phyloP scores from a whole-genome alignment of 305 asterid genomes.

The Ajuga reptans region DNA sequence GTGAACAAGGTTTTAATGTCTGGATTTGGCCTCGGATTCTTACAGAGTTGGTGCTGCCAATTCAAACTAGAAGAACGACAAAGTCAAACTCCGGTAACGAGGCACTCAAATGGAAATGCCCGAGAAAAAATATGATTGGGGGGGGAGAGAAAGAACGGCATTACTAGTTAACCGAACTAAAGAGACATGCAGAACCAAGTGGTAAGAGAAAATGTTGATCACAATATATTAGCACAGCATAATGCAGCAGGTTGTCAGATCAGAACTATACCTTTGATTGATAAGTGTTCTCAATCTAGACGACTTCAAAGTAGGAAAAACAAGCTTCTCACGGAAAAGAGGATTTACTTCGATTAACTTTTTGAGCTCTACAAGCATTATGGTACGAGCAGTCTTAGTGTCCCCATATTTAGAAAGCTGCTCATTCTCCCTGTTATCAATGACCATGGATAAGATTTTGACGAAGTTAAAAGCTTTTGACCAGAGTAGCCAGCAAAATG shows the following conservation, averaged over 20 bases:
- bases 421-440: conserved; percentile 69
- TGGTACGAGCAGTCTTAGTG: conserved; percentile 84
- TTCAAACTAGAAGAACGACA: conserved; percentile 54
- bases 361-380: conserved; percentile 77
- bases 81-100: not conserved
- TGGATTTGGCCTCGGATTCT: conserved; percentile 86
- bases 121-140: too few relatives aligned
- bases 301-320: conserved; percentile 62
- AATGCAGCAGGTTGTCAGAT: not conserved
- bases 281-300: conserved; percentile 80
- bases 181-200: not conserved
- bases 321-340: conserved; percentile 79
- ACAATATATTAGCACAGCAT: not conserved
- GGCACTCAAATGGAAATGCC: not conserved
- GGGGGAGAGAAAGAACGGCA: not conserved
- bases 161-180: not conserved
- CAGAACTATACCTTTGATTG: conserved; percentile 58
- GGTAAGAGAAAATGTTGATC: not conserved
- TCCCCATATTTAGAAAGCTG: conserved; percentile 89
- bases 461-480: not conserved
- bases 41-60: conserved; percentile 98
- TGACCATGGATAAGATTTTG: conserved; percentile 2
- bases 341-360: conserved; percentile 82
- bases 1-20: conserved; percentile 81
- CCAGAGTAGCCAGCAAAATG: not conserved